Conservation (phyloP, 106 monocot species). For the Dactylorhiza incarnata region DNA sequence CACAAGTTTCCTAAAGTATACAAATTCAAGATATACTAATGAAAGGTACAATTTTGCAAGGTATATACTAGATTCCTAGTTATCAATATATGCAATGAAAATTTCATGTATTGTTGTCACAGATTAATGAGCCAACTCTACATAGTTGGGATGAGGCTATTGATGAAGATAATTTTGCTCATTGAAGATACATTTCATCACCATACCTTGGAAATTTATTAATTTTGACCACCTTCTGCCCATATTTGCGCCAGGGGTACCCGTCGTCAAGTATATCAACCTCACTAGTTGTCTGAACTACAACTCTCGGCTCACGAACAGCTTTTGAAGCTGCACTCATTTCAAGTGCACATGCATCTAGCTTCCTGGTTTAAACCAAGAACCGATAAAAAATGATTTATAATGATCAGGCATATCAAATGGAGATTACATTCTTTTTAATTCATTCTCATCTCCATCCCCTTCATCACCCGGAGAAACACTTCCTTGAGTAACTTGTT, state of each 20-base stretch:
- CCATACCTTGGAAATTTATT: conserved; percentile 88
- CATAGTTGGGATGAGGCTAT: neutral
- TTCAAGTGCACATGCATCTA: conserved; percentile 52
- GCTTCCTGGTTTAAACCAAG: conserved; percentile 44
- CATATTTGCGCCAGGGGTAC: conserved; percentile 97
- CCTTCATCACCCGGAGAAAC: conserved; percentile 28
- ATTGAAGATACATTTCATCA: neutral
- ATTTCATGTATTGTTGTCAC: neutral
- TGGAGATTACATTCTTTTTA: conserved; percentile 56
- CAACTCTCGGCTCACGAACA: conserved; percentile 70
- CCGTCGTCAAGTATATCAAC: conserved; percentile 98
- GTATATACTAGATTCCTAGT: neutral
- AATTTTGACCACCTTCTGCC: conserved; percentile 96
- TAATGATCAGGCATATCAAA: neutral
- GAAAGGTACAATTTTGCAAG: neutral
- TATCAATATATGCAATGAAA: neutral
- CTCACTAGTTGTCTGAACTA: conserved; percentile 90
- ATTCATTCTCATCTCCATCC: conserved; percentile 66
- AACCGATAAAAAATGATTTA: neutral
- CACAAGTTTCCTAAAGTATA: neutral
- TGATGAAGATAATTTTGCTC: neutral
- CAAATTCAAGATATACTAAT: neutral
- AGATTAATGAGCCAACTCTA: neutral
- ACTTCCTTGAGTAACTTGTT: conserved; percentile 37
- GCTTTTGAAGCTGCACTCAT: conserved; percentile 56